Conservation (phyloP, 306 rosid genomes). For the Begonia peltatifolia region DNA sequence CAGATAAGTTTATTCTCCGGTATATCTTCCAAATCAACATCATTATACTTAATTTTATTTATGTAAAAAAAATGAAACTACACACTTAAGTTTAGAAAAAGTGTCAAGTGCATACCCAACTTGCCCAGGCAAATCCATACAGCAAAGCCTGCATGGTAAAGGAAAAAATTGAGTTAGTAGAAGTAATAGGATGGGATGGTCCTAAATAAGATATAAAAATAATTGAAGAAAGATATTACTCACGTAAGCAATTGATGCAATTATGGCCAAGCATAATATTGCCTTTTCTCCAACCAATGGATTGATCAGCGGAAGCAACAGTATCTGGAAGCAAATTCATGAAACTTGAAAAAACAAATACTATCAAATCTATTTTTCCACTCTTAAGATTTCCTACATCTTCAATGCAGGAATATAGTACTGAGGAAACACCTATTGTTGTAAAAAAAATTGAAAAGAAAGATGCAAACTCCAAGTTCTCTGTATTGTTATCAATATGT, state of each 20-base stretch:
- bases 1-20: too few species aligned
- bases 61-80: too few species aligned
- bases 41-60: too few species aligned
- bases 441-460: too few species aligned
- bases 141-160: constrained; percentile 45
- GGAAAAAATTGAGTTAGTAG: neutral
- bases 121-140: constrained; percentile 85
- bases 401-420: too few species aligned
- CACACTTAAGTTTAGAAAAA: neutral
- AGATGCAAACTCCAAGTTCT: too few species aligned
- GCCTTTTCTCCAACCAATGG: constrained; percentile 74
- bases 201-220: neutral
- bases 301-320: constrained; percentile 61
- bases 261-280: constrained; percentile 52
- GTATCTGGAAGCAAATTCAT: constrained; percentile 26
- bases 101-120: constrained; percentile 38
- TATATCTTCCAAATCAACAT: too few species aligned
- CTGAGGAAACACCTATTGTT: too few species aligned
- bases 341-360: too few species aligned
- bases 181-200: neutral
- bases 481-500: too few species aligned
- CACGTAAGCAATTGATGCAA: constrained; percentile 76
- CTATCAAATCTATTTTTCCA: too few species aligned
- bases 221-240: constrained; percentile 10
- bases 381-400: too few species aligned